Evolutionary conservation across 140 eudicot species (phyloP).

Genomic region (Bidens hawaiensis): DNA sequence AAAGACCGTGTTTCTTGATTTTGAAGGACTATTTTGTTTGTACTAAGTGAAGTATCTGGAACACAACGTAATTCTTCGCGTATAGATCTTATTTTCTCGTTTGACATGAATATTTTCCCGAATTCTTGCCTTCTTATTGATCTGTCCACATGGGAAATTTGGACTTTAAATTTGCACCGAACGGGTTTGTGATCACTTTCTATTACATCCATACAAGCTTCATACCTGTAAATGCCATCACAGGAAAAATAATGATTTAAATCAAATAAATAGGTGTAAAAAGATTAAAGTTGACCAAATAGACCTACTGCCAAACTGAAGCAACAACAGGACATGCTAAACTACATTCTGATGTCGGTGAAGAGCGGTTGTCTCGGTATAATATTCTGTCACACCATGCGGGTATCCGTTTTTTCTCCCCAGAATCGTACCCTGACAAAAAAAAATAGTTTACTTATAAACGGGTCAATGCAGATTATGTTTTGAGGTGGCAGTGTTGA

Average conservation of each 20-base stretch:
- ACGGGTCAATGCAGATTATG: no score
- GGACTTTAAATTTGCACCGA: constrained; percentile 77
- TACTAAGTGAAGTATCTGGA: constrained; percentile 53
- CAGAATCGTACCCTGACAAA: constrained; percentile 85
- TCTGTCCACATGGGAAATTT: constrained; percentile 78
- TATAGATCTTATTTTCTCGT: constrained; percentile 38
- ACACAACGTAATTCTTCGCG: constrained; percentile 55
- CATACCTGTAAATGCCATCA: constrained; percentile 50
- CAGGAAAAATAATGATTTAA: background rate
- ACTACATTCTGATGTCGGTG: constrained; percentile 63
- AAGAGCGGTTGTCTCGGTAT: constrained; percentile 70
- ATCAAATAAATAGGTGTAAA: background rate
- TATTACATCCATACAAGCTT: constrained; percentile 91
- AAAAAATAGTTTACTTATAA: no score
- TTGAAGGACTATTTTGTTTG: constrained; percentile 54
- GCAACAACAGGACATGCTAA: constrained; percentile 87
- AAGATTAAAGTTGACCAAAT: constrained; percentile 11
- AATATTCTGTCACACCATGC: constrained; percentile 97
- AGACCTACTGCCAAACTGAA: constrained; percentile 68
- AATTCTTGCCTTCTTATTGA: constrained; percentile 79
- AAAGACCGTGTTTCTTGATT: constrained; percentile 53
- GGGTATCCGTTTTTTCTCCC: constrained; percentile 97
- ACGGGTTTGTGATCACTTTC: constrained; percentile 99
- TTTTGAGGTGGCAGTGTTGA: background rate
- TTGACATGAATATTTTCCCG: constrained; percentile 58